Conservation (phyloP, 2,329 filamentous ascomycete species). For the Graphiopsis chlorocephala region DNA sequence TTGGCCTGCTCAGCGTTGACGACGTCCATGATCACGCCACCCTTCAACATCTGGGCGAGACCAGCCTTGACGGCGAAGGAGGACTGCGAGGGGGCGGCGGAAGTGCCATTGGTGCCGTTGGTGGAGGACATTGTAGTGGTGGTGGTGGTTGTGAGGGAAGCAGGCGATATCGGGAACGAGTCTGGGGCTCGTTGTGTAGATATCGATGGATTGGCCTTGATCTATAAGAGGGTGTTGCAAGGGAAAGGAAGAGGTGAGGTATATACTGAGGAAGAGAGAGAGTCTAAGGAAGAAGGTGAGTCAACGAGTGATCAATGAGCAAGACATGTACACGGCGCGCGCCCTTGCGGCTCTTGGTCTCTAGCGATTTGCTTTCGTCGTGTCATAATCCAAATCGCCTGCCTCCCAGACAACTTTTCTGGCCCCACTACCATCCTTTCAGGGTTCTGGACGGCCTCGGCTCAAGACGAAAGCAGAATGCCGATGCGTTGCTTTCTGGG, state of each 20-base stretch:
- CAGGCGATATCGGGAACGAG: slow-evolving; percentile 9
- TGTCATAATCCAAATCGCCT: slow-evolving; percentile 9
- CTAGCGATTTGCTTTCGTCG: slow-evolving; percentile 8
- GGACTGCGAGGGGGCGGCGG: slow-evolving; percentile 31
- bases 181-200: neutral
- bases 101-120: slow-evolving; percentile 22
- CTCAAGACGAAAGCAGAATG: neutral
- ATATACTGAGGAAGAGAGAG: neutral
- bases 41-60: slow-evolving; percentile 96
- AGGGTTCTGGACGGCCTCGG: slow-evolving; percentile 3
- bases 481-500: slow-evolving; percentile 1
- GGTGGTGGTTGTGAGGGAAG: neutral
- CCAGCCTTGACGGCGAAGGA: slow-evolving; percentile 91
- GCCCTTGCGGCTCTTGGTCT: neutral
- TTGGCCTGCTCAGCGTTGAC: slow-evolving; percentile 86
- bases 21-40: slow-evolving; percentile 99
- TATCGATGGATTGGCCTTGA: neutral
- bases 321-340: neutral
- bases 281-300: neutral
- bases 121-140: slow-evolving; percentile 7
- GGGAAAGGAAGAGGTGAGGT: neutral
- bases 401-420: slow-evolving; percentile 3
- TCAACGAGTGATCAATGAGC: neutral
- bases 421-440: neutral
- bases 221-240: neutral